These are phyloP conservation scores for Cerrena zonata DNA, from an alignment of 1,284 basidiomycete genomes.

Conservation along the genomic window DNA sequence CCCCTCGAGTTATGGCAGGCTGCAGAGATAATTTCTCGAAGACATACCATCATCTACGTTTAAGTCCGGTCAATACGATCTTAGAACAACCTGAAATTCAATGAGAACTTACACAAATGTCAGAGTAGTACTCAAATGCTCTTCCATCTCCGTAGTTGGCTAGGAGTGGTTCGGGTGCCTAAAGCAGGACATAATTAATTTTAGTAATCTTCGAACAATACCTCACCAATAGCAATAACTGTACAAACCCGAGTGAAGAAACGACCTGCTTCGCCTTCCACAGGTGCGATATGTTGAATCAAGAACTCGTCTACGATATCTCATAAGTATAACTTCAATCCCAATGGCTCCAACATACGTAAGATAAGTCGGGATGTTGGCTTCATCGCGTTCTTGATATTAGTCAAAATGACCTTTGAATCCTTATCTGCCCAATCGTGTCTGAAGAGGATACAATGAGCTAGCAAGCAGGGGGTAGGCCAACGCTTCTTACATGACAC, in stretches of 20 bases:
- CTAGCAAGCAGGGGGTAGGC: no score
- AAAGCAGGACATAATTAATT: not conserved
- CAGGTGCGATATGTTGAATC: conserved; percentile 11
- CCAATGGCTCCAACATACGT: conserved; percentile 19
- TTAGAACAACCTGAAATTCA: no score
- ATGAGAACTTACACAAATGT: conserved; percentile 30
- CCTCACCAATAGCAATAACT: not conserved
- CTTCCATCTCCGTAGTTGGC: conserved; percentile 32
- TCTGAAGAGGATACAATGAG: conserved; percentile 7
- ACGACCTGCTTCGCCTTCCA: not conserved
- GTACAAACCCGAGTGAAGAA: not conserved
- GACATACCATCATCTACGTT: conserved; percentile 2
- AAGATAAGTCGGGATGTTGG: conserved; percentile 17
- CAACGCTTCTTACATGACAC: not conserved
- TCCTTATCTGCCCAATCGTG: conserved; percentile 26
- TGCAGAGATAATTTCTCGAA: not conserved
- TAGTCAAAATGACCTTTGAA: conserved; percentile 21
- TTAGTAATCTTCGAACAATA: not conserved
- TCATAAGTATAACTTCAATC: no score
- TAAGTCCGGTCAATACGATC: no score
- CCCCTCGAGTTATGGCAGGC: no score
- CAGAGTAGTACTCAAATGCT: conserved; percentile 24
- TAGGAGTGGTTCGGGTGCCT: conserved; percentile 32
- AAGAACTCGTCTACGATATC: conserved; percentile 18
- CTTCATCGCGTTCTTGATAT: conserved; percentile 20